A percentile compares a stretch with the other conserved stretches of the same genome.
These are phyloP conservation scores for Chlorella variabilis DNA, from an alignment of 163 green algal species.

Conservation along the genomic window DNA sequence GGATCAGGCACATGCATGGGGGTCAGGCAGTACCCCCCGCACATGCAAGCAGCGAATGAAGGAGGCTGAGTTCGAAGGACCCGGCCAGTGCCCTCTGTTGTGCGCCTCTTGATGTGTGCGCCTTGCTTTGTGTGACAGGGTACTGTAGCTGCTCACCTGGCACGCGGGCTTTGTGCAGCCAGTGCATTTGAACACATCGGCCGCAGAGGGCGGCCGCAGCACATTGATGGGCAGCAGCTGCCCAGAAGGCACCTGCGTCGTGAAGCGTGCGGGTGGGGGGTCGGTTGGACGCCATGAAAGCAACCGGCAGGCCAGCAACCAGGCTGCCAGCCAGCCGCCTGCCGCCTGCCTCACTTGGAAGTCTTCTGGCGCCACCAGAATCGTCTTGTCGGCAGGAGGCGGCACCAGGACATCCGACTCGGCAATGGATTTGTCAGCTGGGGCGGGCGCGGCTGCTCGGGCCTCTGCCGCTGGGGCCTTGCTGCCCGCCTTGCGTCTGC, in stretches of 20 bases:
- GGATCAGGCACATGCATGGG: no score
- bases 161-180: slow-evolving; percentile 65
- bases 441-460: neutral
- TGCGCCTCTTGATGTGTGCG: neutral
- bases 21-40: no score
- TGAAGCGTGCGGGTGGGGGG: no score
- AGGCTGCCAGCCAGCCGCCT: slow-evolving; percentile 53
- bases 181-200: slow-evolving; percentile 77
- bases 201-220: slow-evolving; percentile 12
- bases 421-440: neutral
- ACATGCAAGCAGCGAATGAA: no score
- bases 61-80: no score
- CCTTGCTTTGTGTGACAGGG: no score
- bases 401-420: neutral
- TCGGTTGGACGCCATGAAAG: no score
- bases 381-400: neutral
- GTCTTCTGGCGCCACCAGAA: slow-evolving; percentile 6
- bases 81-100: no score
- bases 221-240: slow-evolving; percentile 69
- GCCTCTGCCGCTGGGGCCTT: neutral
- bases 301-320: no score
- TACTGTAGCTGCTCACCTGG: slow-evolving; percentile 33
- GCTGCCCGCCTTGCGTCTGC: neutral
- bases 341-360: slow-evolving; percentile 52
- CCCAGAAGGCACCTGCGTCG: slow-evolving; percentile 52